A percentile compares a stretch with the other conserved stretches of the same genome.
phyloP scores from a whole-genome alignment of 139 green algal genomes.

The Dunaliella primolecta region DNA sequence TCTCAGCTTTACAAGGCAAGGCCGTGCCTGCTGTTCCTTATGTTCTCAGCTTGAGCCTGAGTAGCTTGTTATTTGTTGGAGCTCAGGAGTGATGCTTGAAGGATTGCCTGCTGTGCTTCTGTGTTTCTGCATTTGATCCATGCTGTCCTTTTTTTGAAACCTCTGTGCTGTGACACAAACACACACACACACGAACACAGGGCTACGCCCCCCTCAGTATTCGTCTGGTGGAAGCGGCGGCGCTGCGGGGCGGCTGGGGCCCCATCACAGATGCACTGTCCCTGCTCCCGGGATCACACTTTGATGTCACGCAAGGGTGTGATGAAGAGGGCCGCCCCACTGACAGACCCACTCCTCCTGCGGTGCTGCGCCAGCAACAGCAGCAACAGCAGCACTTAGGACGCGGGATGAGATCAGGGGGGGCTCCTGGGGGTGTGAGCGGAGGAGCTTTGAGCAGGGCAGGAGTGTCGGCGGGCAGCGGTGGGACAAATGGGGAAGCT shows the following conservation, averaged over 20 bases:
- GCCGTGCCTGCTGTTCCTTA: too few species aligned
- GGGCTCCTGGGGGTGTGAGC: not conserved
- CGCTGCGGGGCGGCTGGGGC: constrained; percentile 33
- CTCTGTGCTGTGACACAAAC: too few species aligned
- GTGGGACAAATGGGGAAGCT: too few species aligned
- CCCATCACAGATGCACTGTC: constrained; percentile 51
- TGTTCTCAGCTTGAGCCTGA: too few species aligned
- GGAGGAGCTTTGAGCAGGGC: not conserved
- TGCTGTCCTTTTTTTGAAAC: too few species aligned
- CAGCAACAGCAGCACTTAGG: constrained; percentile 9
- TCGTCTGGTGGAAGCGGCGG: constrained; percentile 76
- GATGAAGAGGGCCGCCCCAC: constrained; percentile 22
- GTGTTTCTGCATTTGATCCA: too few species aligned
- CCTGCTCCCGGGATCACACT: constrained; percentile 68
- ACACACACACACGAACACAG: constrained; percentile 21
- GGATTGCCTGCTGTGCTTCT: too few species aligned
- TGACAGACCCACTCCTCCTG: not conserved
- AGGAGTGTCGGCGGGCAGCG: not conserved
- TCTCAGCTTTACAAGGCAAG: constrained; percentile 9
- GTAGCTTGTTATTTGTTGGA: too few species aligned
- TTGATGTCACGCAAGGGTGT: constrained; percentile 53
- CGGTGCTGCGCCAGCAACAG: constrained; percentile 22
- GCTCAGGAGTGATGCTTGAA: too few species aligned
- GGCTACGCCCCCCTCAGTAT: constrained; percentile 87
- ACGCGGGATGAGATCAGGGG: too few species aligned